phyloP scores from a whole-genome alignment of 164 flowering plant genomes.

The Tetrastigma voinierianum region DNA sequence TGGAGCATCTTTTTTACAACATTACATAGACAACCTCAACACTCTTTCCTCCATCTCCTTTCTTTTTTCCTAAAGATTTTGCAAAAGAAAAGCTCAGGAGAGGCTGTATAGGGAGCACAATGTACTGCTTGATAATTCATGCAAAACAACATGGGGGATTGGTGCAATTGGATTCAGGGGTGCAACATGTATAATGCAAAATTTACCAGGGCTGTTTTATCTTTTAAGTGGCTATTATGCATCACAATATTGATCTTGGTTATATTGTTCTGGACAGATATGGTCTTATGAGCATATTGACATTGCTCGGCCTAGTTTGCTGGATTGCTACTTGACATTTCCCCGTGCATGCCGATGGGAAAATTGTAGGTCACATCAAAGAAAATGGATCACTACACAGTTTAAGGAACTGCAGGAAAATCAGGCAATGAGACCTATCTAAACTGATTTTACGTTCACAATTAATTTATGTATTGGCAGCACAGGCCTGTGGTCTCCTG shows the following conservation, averaged over 20 bases:
- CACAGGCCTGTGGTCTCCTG: neutral
- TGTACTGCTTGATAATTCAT: too few relatives aligned
- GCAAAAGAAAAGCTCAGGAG: too few relatives aligned
- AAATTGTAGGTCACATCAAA: slow-evolving; percentile 20
- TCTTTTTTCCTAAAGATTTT: too few relatives aligned
- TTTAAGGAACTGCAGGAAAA: slow-evolving; percentile 29
- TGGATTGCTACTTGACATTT: slow-evolving; percentile 8
- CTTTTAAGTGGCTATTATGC: too few relatives aligned
- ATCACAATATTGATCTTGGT: neutral
- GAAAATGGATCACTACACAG: slow-evolving; percentile 24
- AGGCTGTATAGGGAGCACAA: too few relatives aligned
- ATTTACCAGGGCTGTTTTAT: too few relatives aligned
- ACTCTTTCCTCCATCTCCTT: too few relatives aligned
- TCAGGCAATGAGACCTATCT: slow-evolving; percentile 25
- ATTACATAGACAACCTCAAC: too few relatives aligned
- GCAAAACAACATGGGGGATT: too few relatives aligned
- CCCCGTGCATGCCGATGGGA: slow-evolving; percentile 47
- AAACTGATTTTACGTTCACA: neutral
- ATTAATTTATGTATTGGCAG: neutral
- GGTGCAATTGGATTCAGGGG: too few relatives aligned
- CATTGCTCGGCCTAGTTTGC: slow-evolving; percentile 31
- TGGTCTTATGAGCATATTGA: slow-evolving; percentile 54
- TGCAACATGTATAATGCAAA: too few relatives aligned
- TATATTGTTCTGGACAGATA: slow-evolving; percentile 22
- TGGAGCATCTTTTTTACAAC: too few relatives aligned